Evolutionary conservation across 2,329 filamentous ascomycete species (phyloP), one percentile per base, ranked within the genome.

Genomic region (Anisogramma anomala): DNA sequence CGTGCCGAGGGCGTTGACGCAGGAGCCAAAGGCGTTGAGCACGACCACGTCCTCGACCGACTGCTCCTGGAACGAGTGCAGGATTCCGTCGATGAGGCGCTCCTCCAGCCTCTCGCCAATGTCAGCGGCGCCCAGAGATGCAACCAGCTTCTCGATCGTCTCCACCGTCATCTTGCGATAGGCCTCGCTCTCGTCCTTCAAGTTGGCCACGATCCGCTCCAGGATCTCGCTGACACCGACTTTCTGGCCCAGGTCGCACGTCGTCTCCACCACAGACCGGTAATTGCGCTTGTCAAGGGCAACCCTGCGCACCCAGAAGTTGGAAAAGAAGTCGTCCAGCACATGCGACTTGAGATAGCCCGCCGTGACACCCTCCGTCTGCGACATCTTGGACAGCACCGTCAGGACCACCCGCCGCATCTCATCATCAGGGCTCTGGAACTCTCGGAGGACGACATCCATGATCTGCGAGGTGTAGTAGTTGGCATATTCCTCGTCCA

Each of bases 381-480:
- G 82, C 6, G 91, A 85, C 57, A 91, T 96, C 57, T 98, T 91
- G 14, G 88, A 95, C 13, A 98, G 79, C 20, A 98, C 91, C 64
- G 96, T 96, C 44, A 98, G 68, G 6, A 98, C 91, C 1, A 98
- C 91, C 67, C 98, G 98, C 67, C 96, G 98, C 91, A 98, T 98
- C 63, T 98, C 91, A 62, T 98, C 91, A 51, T 98, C 91, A 0
- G 91, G 91, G 1, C 89, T 95, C 6, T 87, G 84, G 56, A 98
- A 98, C 58, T 98, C 91, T 54, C 91, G 79, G 22, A 96, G 76
- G 11, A 98, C 68, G 54, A 96, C 96, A 61, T 96, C 91, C 89
- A 98, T 96, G 55, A 98, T 95, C 61, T 98, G 88, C 51, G 80
- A 85, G 7, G 91, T 96, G 57, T 98, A 98, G 66, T 98, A 98